These are phyloP conservation scores for Notholithocarpus densiflorus DNA, from an alignment of 306 rosid genomes.

Conservation along the genomic window DNA sequence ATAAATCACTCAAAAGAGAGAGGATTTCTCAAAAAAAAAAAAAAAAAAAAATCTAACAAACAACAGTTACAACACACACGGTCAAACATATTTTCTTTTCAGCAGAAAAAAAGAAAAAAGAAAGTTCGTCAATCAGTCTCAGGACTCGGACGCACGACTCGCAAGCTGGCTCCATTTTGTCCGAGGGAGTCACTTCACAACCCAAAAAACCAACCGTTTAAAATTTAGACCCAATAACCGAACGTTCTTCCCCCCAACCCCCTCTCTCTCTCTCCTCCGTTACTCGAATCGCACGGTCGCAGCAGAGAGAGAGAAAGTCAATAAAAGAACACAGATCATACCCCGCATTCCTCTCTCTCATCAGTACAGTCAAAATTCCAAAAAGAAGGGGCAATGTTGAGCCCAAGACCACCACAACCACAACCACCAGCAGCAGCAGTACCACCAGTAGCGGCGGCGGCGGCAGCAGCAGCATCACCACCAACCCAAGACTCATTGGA, in stretches of 20 bases:
- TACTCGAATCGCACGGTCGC: no score
- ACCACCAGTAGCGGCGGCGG: not conserved
- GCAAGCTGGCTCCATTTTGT: not conserved
- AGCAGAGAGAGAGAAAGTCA: not conserved
- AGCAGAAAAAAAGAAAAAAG: not conserved
- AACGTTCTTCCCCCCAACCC: not conserved
- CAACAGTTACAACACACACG: no score
- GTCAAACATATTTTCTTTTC: no score
- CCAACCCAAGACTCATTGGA: slow-evolving; percentile 61
- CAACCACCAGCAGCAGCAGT: not conserved
- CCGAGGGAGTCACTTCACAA: not conserved
- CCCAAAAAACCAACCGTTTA: not conserved
- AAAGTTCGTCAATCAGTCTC: not conserved
- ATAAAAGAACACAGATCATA: not conserved
- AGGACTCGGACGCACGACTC: not conserved
- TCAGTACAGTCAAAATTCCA: not conserved
- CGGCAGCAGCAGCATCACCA: not conserved
- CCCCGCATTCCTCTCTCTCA: no score
- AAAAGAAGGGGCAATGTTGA: slow-evolving; percentile 19
- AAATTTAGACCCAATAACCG: not conserved
- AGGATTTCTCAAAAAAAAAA: no score
- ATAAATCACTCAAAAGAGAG: no score
- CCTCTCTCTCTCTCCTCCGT: no score
- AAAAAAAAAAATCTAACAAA: no score
- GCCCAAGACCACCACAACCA: slow-evolving; percentile 21